These are phyloP conservation scores for Ustanciosporium gigantosporum DNA, from an alignment of 1,284 basidiomycete species.

Conservation along the genomic window DNA sequence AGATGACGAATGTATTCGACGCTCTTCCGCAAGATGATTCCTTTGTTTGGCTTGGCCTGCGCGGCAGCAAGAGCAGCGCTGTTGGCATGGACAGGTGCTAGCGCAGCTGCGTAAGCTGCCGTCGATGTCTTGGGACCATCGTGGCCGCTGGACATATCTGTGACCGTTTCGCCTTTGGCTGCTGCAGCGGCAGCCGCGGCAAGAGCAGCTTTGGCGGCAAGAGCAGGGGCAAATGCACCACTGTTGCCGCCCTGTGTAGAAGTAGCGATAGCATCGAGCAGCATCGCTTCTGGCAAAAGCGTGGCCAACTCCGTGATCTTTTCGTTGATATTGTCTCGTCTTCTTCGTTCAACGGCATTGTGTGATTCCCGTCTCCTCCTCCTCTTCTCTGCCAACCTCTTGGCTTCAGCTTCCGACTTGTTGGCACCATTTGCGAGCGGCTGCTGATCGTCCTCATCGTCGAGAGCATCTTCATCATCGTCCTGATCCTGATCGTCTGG, in stretches of 20 bases:
- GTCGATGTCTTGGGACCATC: slow-evolving; percentile 37
- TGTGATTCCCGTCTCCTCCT: slow-evolving; percentile 78
- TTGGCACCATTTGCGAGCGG: slow-evolving; percentile 2
- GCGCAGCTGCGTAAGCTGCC: slow-evolving; percentile 37
- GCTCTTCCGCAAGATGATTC: slow-evolving; percentile 58
- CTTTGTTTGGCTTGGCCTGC: slow-evolving; percentile 59
- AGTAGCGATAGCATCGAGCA: slow-evolving; percentile 55
- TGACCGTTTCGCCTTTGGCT: slow-evolving; percentile 20
- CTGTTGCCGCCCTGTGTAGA: slow-evolving; percentile 52
- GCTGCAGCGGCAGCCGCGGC: slow-evolving; percentile 26
- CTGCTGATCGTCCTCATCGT: slow-evolving; percentile 28
- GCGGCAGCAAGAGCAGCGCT: slow-evolving; percentile 50
- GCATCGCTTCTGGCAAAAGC: slow-evolving; percentile 73
- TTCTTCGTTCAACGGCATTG: slow-evolving; percentile 83
- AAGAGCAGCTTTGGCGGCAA: slow-evolving; percentile 39
- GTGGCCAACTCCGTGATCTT: slow-evolving; percentile 85
- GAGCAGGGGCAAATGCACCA: slow-evolving; percentile 36
- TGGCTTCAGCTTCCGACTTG: slow-evolving; percentile 41
- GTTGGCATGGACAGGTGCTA: slow-evolving; percentile 48
- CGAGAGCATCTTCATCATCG: slow-evolving; percentile 32
- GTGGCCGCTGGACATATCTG: slow-evolving; percentile 7
- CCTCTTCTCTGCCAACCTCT: slow-evolving; percentile 69
- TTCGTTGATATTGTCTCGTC: slow-evolving; percentile 90
- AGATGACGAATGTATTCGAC: slow-evolving; percentile 58
- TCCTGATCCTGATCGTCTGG: slow-evolving; percentile 23